phyloP scores from a whole-genome alignment of 2,329 filamentous ascomycete species.

The Cordyceps farinosa region DNA sequence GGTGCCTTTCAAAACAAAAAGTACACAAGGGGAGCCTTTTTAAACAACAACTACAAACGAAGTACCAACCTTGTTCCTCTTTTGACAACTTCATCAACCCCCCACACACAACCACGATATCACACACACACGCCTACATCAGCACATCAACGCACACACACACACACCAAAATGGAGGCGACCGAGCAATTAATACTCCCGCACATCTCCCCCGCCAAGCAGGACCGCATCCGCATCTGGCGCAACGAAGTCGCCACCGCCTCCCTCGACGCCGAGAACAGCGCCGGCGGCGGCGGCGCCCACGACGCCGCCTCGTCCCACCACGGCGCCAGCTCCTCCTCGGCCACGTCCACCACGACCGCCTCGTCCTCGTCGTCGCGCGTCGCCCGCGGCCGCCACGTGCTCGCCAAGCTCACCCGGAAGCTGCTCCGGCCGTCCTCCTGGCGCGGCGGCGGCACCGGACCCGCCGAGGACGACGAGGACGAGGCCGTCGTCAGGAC shows the following conservation, averaged over 20 bases:
- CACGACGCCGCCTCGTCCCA: slow-evolving; percentile 25
- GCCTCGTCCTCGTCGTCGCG: slow-evolving; percentile 27
- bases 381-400: slow-evolving; percentile 23
- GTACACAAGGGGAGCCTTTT: neutral
- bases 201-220: slow-evolving; percentile 27
- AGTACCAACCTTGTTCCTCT: no score
- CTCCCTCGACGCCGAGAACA: slow-evolving; percentile 31
- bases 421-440: slow-evolving; percentile 19
- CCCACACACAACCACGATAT: neutral
- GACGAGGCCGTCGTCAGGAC: slow-evolving; percentile 24
- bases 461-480: slow-evolving; percentile 14
- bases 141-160: neutral
- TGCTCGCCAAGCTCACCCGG: slow-evolving; percentile 25
- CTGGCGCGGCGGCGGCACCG: slow-evolving; percentile 5
- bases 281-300: neutral
- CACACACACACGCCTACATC: neutral
- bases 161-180: slow-evolving; percentile 3
- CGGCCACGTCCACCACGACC: slow-evolving; percentile 31
- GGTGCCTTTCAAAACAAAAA: no score
- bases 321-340: slow-evolving; percentile 29
- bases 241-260: slow-evolving; percentile 44
- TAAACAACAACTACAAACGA: neutral
- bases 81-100: no score
- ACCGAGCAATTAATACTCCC: slow-evolving; percentile 10
- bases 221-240: slow-evolving; percentile 48